Evolutionary conservation across 2,329 filamentous ascomycete genomes (phyloP).

Genomic region (Microsporum canis): DNA sequence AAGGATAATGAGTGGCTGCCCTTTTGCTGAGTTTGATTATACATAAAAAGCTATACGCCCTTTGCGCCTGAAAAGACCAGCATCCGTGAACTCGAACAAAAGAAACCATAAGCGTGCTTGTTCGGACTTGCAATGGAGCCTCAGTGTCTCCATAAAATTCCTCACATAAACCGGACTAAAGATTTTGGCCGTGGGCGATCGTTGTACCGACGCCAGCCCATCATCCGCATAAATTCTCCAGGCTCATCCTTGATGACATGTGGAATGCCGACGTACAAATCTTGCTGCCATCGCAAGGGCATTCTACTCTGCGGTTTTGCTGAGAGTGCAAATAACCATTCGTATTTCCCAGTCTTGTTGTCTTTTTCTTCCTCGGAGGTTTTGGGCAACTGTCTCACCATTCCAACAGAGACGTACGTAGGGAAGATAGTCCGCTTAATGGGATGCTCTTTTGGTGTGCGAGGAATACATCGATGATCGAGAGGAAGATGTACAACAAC

Average conservation of each 20-base stretch:
- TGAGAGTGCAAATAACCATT: not conserved
- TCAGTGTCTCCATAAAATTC: not conserved
- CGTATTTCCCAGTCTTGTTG: not conserved
- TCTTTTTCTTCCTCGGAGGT: not conserved
- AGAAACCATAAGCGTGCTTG: too few species aligned
- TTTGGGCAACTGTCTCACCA: not conserved
- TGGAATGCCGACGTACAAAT: not conserved
- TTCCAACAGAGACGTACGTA: not conserved
- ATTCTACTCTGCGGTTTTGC: not conserved
- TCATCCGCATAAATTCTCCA: not conserved
- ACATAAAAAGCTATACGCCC: not conserved
- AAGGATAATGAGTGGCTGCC: not conserved
- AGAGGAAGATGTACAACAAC: not conserved
- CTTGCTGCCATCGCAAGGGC: not conserved
- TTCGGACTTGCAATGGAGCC: not conserved
- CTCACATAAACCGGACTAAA: not conserved
- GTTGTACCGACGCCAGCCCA: not conserved
- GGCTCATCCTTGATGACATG: not conserved
- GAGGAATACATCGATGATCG: not conserved
- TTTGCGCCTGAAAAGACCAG: too few species aligned
- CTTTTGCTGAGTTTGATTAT: not conserved
- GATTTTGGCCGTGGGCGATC: not conserved
- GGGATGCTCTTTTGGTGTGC: not conserved
- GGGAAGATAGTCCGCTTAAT: not conserved
- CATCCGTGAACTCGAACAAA: too few species aligned